These are phyloP conservation scores for Cardiospermum halicacabum DNA, from an alignment of 345 rosid species.

Conservation along the genomic window DNA sequence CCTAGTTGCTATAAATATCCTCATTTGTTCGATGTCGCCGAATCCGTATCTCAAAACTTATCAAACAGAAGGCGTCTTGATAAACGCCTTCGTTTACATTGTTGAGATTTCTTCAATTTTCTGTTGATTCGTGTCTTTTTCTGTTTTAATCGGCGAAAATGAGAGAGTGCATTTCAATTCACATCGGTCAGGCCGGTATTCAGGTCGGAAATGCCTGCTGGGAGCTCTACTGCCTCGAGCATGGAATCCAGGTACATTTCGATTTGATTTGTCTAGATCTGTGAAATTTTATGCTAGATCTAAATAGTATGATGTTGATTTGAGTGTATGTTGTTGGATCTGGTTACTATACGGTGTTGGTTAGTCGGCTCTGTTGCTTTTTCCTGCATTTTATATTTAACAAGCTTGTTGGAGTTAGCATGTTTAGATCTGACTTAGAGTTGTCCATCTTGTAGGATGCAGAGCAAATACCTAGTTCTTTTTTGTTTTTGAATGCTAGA, in stretches of 20 bases:
- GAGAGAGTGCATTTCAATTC: conserved; percentile 77
- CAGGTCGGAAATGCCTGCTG: conserved; percentile 82
- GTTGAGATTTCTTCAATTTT: no score
- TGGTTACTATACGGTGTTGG: neutral
- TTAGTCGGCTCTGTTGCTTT: neutral
- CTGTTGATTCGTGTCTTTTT: neutral
- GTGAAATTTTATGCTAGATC: neutral
- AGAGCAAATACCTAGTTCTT: no score
- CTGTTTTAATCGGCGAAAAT: conserved; percentile 18
- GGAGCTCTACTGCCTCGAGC: conserved; percentile 69
- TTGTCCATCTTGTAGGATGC: no score
- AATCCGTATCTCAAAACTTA: neutral
- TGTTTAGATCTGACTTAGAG: neutral
- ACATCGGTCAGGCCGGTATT: conserved; percentile 79
- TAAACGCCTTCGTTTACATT: conserved; percentile 38
- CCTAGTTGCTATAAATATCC: conserved; percentile 23
- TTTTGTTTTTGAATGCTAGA: no score
- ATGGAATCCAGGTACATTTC: conserved; percentile 57
- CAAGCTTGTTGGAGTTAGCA: neutral
- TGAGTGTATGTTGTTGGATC: neutral
- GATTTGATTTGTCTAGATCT: neutral
- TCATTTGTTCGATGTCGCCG: neutral
- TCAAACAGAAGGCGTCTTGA: conserved; percentile 51
- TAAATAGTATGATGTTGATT: neutral
- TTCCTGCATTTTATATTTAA: neutral